These are phyloP conservation scores for Marsdenia floribunda DNA, from an alignment of 257 asterid species.

Conservation along the genomic window DNA sequence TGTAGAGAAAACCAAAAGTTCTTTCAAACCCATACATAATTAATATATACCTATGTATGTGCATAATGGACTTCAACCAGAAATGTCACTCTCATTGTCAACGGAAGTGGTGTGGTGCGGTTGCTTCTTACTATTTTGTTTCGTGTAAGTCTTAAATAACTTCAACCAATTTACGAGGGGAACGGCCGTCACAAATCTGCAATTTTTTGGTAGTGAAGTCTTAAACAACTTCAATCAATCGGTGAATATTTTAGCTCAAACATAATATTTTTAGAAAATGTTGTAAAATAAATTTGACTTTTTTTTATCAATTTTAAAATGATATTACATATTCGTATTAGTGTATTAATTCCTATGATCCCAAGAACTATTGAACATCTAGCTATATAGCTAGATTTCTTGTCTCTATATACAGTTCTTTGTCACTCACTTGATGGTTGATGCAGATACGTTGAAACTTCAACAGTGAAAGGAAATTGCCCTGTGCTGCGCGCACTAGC, in stretches of 20 bases:
- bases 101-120: background rate
- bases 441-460: background rate
- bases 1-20: background rate
- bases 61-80: background rate
- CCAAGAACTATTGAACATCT: background rate
- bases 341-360: background rate
- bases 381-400: background rate
- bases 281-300: too few species aligned
- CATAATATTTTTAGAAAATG: too few species aligned
- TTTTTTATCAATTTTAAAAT: too few species aligned
- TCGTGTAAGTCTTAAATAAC: background rate
- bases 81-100: background rate
- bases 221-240: too few species aligned
- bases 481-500: background rate
- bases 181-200: too few species aligned
- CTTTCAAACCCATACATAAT: background rate
- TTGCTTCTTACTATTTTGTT: background rate
- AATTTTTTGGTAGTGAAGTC: too few species aligned
- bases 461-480: background rate
- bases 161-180: background rate
- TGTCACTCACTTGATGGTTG: background rate
- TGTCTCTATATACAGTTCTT: background rate
- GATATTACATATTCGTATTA: too few species aligned
- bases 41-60: too few species aligned
- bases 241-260: too few species aligned